phyloP scores from a whole-genome alignment of 345 rosid species.

The Salix koriyanagi region DNA sequence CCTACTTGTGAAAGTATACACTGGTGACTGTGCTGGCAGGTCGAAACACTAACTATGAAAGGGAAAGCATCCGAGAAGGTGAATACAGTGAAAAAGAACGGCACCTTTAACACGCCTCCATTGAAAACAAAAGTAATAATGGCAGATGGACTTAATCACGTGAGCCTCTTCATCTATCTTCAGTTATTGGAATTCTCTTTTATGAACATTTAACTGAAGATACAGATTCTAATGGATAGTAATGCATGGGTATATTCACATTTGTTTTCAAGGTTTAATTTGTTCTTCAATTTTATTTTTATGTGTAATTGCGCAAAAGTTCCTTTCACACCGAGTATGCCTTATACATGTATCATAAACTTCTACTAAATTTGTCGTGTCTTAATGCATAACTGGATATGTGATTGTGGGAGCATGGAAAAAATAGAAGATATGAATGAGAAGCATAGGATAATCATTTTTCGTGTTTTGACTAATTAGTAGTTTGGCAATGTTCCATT shows the following conservation, averaged over 20 bases:
- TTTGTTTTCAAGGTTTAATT: not conserved
- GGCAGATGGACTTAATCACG: conserved; percentile 68
- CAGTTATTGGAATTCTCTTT: not conserved
- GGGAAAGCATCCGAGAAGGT: conserved; percentile 43
- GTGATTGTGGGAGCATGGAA: not conserved
- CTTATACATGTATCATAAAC: not conserved
- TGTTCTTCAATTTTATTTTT: not conserved
- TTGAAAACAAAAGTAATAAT: conserved; percentile 55
- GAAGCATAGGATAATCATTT: not conserved
- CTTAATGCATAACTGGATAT: not conserved
- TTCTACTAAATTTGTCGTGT: not conserved
- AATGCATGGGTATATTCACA: not conserved
- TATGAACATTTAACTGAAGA: not conserved
- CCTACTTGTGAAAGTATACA: not conserved
- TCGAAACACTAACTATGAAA: conserved; percentile 46
- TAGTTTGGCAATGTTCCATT: not conserved
- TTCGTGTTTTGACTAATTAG: not conserved
- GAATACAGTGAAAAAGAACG: conserved; percentile 50
- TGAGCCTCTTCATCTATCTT: not conserved
- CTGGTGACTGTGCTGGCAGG: conserved; percentile 42
- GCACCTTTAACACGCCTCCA: conserved; percentile 25
- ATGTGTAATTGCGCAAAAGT: not conserved
- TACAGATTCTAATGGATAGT: not conserved
- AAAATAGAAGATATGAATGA: not conserved
- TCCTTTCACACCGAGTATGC: not conserved